Conservation (phyloP, 495 filamentous ascomycete genomes). For the Xylaria scruposa region DNA sequence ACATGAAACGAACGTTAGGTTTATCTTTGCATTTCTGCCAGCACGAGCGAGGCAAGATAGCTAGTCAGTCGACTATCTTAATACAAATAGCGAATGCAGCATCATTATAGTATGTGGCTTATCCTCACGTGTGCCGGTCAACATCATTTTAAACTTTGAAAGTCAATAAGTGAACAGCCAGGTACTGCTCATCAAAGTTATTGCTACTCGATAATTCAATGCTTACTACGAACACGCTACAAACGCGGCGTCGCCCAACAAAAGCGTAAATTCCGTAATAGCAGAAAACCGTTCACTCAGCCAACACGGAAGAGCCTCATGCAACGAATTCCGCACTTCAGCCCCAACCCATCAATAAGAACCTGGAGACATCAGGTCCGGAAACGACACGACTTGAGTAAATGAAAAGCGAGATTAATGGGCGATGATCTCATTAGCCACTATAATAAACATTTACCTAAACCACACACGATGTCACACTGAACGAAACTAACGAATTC, state of each 20-base stretch:
- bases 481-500: neutral
- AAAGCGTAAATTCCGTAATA: neutral
- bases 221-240: neutral
- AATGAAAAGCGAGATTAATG: conserved; percentile 14
- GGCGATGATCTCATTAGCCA: conserved; percentile 16
- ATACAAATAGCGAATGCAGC: neutral
- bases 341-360: neutral
- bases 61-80: neutral
- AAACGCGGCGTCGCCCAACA: neutral
- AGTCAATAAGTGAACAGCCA: neutral
- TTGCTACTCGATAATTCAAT: neutral
- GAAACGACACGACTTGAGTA: neutral
- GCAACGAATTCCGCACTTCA: neutral
- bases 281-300: neutral
- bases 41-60: neutral
- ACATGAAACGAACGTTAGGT: neutral
- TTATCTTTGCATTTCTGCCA: neutral
- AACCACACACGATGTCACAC: conserved; percentile 3
- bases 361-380: neutral
- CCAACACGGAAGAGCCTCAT: neutral
- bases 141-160: neutral
- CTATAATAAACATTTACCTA: neutral
- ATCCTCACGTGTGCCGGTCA: neutral
- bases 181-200: neutral
- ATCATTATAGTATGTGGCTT: neutral